Evolutionary conservation across 176 grass and related monocot genomes (phyloP).

Genomic region (sorghum (Sorghum bicolor)): DNA sequence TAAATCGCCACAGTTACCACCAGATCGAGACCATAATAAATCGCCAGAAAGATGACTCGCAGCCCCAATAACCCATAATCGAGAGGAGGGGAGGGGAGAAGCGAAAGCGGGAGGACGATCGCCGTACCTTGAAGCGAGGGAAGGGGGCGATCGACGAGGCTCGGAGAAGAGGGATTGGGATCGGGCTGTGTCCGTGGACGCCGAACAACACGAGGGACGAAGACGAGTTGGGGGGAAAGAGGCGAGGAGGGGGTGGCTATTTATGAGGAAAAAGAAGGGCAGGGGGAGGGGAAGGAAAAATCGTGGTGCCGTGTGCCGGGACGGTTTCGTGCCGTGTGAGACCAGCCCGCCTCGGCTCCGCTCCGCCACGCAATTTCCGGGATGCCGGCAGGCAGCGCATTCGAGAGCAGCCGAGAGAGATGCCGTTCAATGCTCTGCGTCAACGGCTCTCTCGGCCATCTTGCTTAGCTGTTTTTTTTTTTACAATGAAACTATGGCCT

Average conservation of each 20-base stretch:
- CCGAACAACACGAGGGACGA: neutral
- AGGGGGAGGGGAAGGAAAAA: neutral
- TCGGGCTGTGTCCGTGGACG: neutral
- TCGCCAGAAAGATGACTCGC: neutral
- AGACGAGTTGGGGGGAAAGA: neutral
- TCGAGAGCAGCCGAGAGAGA: neutral
- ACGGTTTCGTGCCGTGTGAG: slow-evolving; percentile 22
- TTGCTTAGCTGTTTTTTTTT: too few species aligned
- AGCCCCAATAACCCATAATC: neutral
- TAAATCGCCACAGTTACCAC: neutral
- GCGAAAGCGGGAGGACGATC: neutral
- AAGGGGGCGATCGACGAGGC: neutral
- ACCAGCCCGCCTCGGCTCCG: neutral
- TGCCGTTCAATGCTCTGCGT: neutral
- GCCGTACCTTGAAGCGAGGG: slow-evolving; percentile 22
- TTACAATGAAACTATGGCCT: too few species aligned
- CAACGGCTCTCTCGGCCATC: too few species aligned
- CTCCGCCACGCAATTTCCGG: neutral
- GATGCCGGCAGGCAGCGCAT: neutral
- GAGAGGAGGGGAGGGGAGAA: neutral
- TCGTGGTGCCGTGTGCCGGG: slow-evolving; percentile 13
- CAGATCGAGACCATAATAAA: neutral
- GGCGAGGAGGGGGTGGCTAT: neutral
- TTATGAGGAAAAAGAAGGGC: neutral
- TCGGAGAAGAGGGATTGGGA: neutral